Conservation (phyloP, 2,329 filamentous ascomycete genomes). For the Cercospora sojina region DNA sequence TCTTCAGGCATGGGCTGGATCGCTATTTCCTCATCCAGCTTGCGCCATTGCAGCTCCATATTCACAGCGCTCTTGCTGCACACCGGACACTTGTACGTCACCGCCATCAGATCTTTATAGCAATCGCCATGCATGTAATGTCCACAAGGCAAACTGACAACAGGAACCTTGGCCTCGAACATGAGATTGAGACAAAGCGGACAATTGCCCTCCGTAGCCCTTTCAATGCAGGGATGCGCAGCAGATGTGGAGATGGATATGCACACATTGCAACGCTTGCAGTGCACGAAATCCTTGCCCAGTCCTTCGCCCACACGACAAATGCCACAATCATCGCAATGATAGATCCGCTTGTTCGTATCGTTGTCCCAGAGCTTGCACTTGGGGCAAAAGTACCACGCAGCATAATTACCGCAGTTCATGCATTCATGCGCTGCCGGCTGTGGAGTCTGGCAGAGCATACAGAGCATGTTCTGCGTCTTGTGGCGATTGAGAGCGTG, state of each 20-base stretch:
- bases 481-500: conserved; percentile 70
- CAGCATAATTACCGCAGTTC: conserved; percentile 72
- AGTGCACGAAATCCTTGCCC: conserved; percentile 96
- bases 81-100: conserved; percentile 92
- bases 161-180: conserved; percentile 83
- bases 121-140: conserved; percentile 93
- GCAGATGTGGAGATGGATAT: conserved; percentile 83
- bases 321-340: conserved; percentile 94
- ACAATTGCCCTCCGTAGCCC: conserved; percentile 91
- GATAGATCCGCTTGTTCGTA: conserved; percentile 85
- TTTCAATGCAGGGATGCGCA: conserved; percentile 90
- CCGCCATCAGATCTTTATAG: conserved; percentile 82
- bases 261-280: conserved; percentile 95
- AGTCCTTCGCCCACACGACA: conserved; percentile 87
- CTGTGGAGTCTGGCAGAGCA: conserved; percentile 87
- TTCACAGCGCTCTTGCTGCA: conserved; percentile 96
- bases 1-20: conserved; percentile 81
- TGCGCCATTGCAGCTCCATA: conserved; percentile 94
- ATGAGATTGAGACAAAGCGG: conserved; percentile 96
- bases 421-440: conserved; percentile 74
- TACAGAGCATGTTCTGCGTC: conserved; percentile 95
- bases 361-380: conserved; percentile 99
- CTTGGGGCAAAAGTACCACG: conserved; percentile 88
- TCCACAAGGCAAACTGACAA: conserved; percentile 93
- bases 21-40: conserved; percentile 81